Base-by-base conservation (phyloP, 371 early-diverging fungal species). In the Rhizopus stolonifer region DNA sequence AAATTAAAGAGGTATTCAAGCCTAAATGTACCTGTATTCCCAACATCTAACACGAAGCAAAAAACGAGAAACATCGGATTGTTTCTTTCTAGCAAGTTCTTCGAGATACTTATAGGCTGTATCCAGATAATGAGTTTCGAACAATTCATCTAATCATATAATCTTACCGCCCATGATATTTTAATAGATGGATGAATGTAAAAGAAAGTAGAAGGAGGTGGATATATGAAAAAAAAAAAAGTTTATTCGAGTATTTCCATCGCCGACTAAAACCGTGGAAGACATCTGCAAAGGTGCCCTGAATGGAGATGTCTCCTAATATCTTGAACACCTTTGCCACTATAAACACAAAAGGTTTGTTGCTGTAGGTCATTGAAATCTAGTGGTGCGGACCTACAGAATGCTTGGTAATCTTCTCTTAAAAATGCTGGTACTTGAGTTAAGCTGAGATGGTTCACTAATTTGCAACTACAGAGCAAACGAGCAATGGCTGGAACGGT, bases 81-180 rank as follows among this genome's bases (percentile, higher is more conserved):
- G 98, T 86, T 98, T 99, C 91, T 96, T 93, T 86, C 93, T 95
- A 78, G 90, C 88, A 67, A 99, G 88, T 82, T 95, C 95, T 84
- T 93, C 94, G 65, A 98, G 83, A 78, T 98, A 97, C 80, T 96
- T 91, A 82, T 92, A 89, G 65, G 94, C 93, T 61, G 19, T n/a
- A 38, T 3, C 4, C 42, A 42, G 19, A 42, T 1, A 21, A 42
- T 21, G 8, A 42, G 2, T 21, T 9, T 19, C 42, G 8, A 6
- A n/a, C 15, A 6, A 11, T n/a, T 15, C 1, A 1, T 2, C 36
- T n/a, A 14, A n/a, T 15, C 15, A n/a, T 36, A 6, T 29, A 29
- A 9, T 11, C 42, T 42, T 42, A 42, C 42, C 42, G 1, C 42
- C 42, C 42, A 42, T 42, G 15, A 15, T 36, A 5, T 1, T 0